Evolutionary conservation across 2,329 filamentous ascomycete genomes (phyloP).

Genomic region (Ciborinia camelliae): DNA sequence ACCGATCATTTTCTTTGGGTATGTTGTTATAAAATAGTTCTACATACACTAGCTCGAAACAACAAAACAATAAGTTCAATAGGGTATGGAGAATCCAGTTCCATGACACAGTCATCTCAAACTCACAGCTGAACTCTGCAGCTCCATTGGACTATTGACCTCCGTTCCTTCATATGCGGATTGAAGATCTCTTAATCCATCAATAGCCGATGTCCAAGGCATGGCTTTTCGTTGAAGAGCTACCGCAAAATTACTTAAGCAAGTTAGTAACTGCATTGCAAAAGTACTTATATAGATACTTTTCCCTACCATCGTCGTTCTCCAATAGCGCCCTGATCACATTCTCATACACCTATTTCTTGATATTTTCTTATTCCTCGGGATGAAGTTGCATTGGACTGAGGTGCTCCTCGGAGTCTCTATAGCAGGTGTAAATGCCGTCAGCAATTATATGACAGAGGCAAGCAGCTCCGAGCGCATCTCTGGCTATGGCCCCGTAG

Average conservation of each 20-base stretch:
- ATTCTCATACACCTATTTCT: background rate
- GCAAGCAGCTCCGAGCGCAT: conserved; percentile 2
- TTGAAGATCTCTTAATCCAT: background rate
- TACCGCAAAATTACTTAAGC: background rate
- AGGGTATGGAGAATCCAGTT: background rate
- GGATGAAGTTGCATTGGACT: conserved; percentile 2
- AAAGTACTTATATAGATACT: background rate
- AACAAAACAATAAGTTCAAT: too few relatives aligned
- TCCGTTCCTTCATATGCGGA: background rate
- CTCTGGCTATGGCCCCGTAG: conserved; percentile 3
- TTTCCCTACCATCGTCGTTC: background rate
- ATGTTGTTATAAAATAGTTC: too few relatives aligned
- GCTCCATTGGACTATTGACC: background rate
- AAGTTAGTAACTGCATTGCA: background rate
- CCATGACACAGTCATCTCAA: background rate
- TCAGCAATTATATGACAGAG: conserved; percentile 6
- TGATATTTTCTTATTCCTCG: background rate
- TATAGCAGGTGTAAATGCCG: background rate
- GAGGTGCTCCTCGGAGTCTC: conserved; percentile 2
- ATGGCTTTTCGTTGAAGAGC: background rate
- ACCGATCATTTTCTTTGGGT: background rate
- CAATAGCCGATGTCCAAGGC: background rate
- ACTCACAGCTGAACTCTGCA: background rate
- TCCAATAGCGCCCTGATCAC: background rate
- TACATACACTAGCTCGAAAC: too few relatives aligned